Percentiles rank a stretch among this genome's conserved stretches.
phyloP scores from a whole-genome alignment of 495 filamentous ascomycete species.

The Thozetella sp. region DNA sequence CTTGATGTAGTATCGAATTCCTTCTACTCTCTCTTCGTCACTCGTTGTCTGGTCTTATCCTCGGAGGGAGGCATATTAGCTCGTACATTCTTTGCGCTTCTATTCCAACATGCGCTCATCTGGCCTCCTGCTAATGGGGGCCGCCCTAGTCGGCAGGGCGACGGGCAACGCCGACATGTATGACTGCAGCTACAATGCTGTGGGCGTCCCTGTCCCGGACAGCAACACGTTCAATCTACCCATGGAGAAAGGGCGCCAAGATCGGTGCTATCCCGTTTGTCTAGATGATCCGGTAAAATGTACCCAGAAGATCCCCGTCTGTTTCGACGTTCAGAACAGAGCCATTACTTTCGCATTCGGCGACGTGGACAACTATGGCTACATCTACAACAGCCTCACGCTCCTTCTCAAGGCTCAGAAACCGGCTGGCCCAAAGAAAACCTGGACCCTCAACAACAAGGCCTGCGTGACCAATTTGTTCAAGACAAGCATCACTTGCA shows the following conservation, averaged over 20 bases:
- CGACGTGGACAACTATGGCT: background rate
- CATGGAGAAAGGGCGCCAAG: background rate
- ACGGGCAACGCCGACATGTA: background rate
- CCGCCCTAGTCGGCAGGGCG: background rate
- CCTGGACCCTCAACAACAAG: background rate
- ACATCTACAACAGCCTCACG: background rate
- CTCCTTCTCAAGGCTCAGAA: background rate
- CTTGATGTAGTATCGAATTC: background rate
- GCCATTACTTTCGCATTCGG: background rate
- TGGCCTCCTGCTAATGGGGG: background rate
- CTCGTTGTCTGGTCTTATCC: background rate
- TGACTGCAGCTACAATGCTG: background rate
- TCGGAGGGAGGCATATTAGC: background rate
- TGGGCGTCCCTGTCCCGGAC: background rate
- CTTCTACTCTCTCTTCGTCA: background rate
- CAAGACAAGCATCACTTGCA: background rate
- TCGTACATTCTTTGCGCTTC: background rate
- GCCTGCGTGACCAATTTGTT: background rate
- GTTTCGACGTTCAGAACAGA: background rate
- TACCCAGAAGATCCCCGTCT: background rate
- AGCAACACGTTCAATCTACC: background rate
- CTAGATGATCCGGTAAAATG: background rate
- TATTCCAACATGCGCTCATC: background rate
- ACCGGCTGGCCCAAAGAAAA: background rate
- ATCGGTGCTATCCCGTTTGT: background rate